Evolutionary conservation across 2,329 filamentous ascomycete species (phyloP), one percentile per base, ranked within the genome.

Genomic region (Ophiostoma piceae): DNA sequence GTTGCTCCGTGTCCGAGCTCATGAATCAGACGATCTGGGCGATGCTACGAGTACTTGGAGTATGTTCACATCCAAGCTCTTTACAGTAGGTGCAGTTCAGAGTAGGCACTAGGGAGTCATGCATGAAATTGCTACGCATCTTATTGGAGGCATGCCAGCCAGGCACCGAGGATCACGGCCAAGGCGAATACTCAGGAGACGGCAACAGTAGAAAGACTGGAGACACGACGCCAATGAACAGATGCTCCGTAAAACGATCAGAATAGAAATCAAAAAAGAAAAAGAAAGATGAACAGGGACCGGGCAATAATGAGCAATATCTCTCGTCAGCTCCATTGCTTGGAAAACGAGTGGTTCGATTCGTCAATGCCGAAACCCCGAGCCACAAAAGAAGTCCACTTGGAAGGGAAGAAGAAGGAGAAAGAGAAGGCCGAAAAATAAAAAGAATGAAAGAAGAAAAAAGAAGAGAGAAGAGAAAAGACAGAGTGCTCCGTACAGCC

Each of bases 341-440:
- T 57, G 16, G 5, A 64, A 16, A 32, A 64, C 29, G 29, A 64
- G 29, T 64, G 60, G 68, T 70, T 71, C 72, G 71, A 73, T 73
- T 73, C 66, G 71, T n/a, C 70, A 29, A 57, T 69, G 6, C 60
- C 51, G 67, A 71, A 67, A 32, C 16, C 69, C 69, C 60, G 35
- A 66, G 66, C 54, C 16, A n/a, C 29, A 35, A 12, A 26, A 7
- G 37, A 32, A 43, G 41, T 19, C 41, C 41, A 43, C 35, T 16
- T 43, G 12, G 12, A 16, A 16, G 41, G 12, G 35, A 43, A 43
- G 12, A 3, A 43, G 16, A 43, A 43, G 41, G 12, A 43, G 14
- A 6, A 43, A n/a, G 6, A 47, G 16, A 47, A 47, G 19, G 5
- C 8, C 5, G 43, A 47, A 47, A n/a, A 8, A 47, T 47, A 12